phyloP scores from a whole-genome alignment of 495 filamentous ascomycete genomes.

The Tuber brumale region DNA sequence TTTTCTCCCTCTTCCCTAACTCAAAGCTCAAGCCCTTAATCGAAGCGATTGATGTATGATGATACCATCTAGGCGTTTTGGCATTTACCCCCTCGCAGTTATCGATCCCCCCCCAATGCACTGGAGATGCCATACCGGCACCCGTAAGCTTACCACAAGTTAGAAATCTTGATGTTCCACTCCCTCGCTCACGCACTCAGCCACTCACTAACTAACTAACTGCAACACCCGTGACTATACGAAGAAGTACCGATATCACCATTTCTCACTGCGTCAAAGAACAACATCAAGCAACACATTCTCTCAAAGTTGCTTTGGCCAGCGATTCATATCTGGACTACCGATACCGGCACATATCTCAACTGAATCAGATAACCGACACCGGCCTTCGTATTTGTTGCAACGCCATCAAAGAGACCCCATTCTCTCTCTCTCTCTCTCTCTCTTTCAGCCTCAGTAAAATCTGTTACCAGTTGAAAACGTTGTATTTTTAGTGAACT shows the following conservation, averaged over 20 bases:
- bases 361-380: background rate
- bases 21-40: conserved; percentile 1
- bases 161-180: background rate
- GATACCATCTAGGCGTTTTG: background rate
- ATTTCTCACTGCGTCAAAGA: background rate
- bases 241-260: background rate
- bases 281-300: background rate
- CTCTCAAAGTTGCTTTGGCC: background rate
- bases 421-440: background rate
- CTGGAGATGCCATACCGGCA: background rate
- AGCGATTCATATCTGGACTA: background rate
- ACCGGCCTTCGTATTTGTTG: background rate
- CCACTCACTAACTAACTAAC: background rate
- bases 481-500: background rate
- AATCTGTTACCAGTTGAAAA: background rate
- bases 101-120: background rate
- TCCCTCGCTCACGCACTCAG: background rate
- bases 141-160: background rate
- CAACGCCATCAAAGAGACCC: background rate
- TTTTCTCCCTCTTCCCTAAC: background rate
- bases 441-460: background rate
- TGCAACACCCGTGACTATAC: background rate
- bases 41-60: background rate
- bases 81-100: background rate
- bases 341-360: background rate